Base-by-base conservation (phyloP, 2,329 filamentous ascomycete species). In the Hirsutella thompsonii region DNA sequence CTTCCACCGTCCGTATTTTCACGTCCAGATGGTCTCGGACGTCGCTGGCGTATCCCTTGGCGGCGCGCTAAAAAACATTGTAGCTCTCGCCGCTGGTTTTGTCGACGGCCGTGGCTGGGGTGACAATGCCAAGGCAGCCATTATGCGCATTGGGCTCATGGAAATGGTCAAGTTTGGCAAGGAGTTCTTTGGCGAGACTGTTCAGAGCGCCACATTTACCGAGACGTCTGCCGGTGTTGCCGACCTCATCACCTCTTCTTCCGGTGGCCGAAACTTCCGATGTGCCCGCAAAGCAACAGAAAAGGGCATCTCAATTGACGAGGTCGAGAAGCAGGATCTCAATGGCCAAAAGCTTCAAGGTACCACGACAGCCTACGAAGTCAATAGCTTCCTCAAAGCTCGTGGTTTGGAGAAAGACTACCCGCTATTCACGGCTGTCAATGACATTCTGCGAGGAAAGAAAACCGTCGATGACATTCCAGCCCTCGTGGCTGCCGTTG, bases 291-390 rank as follows among this genome's bases (percentile, higher is more conserved):
- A 89, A 69, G 81, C 85, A 20, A 77, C 94, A 26, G 76, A 89
- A 67, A 78, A 82, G 55, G 81, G 83, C 23, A 70, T 90, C 50
- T 73, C 76, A 8, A 86, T 98, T 32, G 79, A 83, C 50, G 87
- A 96, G 61, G 81, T 98, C 35, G 92, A 98, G 69, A 74, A 76
- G 56, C 75, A 79, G 44, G 89, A 95, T 59, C 72, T 98, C 46
- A 96, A 98, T 58, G 92, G 92, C 13, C 92, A 98, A 70, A 94
- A 93, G 68, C 69, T 98, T 44, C 92, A 98, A 67, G 92, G 92
- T 30, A 96, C 88, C 0, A 81, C 81, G 51, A 98, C 92, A 3
- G 89, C 92, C 8, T 76, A 81, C 47, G 92, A 98, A 61, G 89
- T 98, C 34, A 85, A 94, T 66, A 79, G 72, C 38, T 96, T 96